A percentile compares a stretch with the other conserved stretches of the same genome.
phyloP scores from a whole-genome alignment of 2,329 filamentous ascomycete species.

The Aspergillus calidoustus region DNA sequence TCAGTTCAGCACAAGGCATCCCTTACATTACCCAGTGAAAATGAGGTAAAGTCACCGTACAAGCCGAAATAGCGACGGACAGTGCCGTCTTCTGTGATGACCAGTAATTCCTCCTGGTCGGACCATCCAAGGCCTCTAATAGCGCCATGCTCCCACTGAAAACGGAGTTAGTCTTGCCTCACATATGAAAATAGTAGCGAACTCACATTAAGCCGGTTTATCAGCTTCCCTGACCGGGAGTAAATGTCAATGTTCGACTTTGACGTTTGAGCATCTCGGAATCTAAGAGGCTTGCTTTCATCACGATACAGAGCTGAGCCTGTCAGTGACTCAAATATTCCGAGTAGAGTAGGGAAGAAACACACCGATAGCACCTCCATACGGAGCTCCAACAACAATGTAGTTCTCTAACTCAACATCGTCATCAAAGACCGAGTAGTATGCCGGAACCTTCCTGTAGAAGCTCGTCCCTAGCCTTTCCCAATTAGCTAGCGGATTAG shows the following conservation, averaged over 20 bases:
- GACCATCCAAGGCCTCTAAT: slow-evolving; percentile 95
- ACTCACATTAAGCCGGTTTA: slow-evolving; percentile 72
- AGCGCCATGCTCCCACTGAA: slow-evolving; percentile 81
- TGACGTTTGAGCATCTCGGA: slow-evolving; percentile 70
- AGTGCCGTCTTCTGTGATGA: slow-evolving; percentile 86
- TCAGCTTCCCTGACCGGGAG: slow-evolving; percentile 86
- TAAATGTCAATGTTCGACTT: slow-evolving; percentile 93
- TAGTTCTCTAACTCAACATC: slow-evolving; percentile 96
- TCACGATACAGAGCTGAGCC: slow-evolving; percentile 82
- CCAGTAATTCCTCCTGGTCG: slow-evolving; percentile 87
- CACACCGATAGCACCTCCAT: slow-evolving; percentile 89
- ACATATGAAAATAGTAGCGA: not conserved
- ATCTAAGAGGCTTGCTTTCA: slow-evolving; percentile 80
- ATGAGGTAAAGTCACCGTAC: slow-evolving; percentile 94
- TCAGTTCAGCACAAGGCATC: not conserved
- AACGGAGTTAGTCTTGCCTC: not conserved
- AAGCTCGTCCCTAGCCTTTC: slow-evolving; percentile 90
- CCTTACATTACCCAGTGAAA: slow-evolving; percentile 78
- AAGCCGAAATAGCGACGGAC: slow-evolving; percentile 89
- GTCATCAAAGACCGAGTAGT: slow-evolving; percentile 89
- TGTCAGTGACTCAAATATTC: slow-evolving; percentile 5
- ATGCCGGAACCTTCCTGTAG: slow-evolving; percentile 93
- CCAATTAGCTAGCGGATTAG: slow-evolving; percentile 84
- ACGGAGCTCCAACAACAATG: slow-evolving; percentile 86
- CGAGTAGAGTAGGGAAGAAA: not conserved